Base-by-base conservation (phyloP, 2,329 filamentous ascomycete genomes). In the Monilinia vaccinii-corymbosi region DNA sequence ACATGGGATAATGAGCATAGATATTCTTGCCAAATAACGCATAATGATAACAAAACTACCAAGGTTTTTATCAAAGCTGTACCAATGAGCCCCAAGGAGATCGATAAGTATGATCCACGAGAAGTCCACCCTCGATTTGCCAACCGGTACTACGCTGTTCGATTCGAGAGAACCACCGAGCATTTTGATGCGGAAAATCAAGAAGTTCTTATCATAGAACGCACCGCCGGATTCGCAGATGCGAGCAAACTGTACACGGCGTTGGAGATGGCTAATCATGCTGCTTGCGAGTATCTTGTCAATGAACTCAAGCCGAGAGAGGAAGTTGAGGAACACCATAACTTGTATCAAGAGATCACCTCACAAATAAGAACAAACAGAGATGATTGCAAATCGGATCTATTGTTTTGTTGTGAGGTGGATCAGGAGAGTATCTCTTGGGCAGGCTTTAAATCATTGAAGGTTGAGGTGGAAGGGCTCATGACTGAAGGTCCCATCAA, bases 251-350 rank as follows among this genome's bases (percentile, higher is more conserved):
- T 56, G 6, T 60, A 56, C n/a, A 55, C 49, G 1, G 57, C 46
- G 18, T 36, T 63, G 4, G 53, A 64, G 21, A 59, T 67, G 56
- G 66, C 65, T 1, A 67, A 67, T 21, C 58, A 64, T 46, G 62
- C 58, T 25, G 66, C 66, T 7, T 60, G 38, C 14, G 59, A 63
- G 14, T 52, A 60, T 13, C 10, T 65, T 3, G n/a, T 61, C 16
- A 21, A 56, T 2, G 45, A 49, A 21, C 2, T 64, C 1, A 58
- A 56, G 38, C 65, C 65, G 2, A 46, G 9, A 45, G 63, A 61
- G 9, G n/a, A 61, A 32, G 13, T 63, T 4, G 28, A 61, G 9
- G n/a, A 49, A 10, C 21, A 62, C 16, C 36, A 46, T 2, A 34
- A 3, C 14, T 0, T 3, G 0, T 59, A 46, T n/a, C 21, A 56